Evolutionary conservation across 768 basidiomycete species (phyloP), one percentile per base, ranked within the genome.

Genomic region (Cantharellus anzutake): DNA sequence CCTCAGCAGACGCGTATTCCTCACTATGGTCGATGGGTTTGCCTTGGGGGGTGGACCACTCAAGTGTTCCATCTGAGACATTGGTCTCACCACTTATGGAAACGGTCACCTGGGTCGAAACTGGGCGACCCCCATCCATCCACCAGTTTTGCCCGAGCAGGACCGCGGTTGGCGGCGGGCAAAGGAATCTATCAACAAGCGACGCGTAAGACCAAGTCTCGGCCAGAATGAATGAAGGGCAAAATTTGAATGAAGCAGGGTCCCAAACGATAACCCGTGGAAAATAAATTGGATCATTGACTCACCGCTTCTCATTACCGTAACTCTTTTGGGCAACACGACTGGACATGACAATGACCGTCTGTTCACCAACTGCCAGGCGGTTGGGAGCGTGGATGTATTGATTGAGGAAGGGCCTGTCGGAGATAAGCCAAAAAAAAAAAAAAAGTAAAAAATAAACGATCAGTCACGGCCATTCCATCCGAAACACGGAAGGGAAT

Each of bases 281-380:
- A 7, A 52, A 57, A 59, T 35, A 48, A 56, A 56, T n/a, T 34
- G 53, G 11, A 38, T 11, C 14, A 34, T 59, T 20, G 11, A 62
- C 66, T 57, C 62, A 86, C 85, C 93, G 79, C 70, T 96, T 96
- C 71, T 97, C 93, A 16, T 85, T 91, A 42, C 92, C 93, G 68
- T 97, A 98, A 4, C 88, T 91, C 68, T 97, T 94, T 75, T 98
- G 94, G 2, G 90, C 94, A 39, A 97, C 92, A 67, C 86, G 91
- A 68, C 86, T 90, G n/a, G 90, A 93, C 87, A 96, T 92, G 66
- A 98, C 86, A 62, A 97, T 86, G 62, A 98, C 80, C 3, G 91
- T 90, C 55, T 91, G 81, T 70, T 97, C 94, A 57, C 94, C 94
- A 65, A 85, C 85, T 1, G 85, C 86, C 52, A 96, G 78, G 39